Evolutionary conservation across 78 protist genomes (phyloP).

Genomic region (Dictyostelium citrinum): DNA sequence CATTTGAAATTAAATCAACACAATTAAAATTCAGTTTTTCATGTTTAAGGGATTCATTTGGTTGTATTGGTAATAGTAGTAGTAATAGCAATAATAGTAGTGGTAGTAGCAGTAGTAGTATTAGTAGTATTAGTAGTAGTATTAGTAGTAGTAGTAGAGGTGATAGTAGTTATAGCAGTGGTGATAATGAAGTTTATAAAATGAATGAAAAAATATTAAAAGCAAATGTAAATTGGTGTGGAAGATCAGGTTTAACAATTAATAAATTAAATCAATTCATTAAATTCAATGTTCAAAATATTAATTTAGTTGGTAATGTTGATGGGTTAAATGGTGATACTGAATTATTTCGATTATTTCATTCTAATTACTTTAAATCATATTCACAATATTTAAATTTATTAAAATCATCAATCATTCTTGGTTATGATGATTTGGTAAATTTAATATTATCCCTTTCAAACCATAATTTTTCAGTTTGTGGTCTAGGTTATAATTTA

Average conservation of each 20-base stretch:
- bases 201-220: too few species aligned
- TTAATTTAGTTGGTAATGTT: neutral
- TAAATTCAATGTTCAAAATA: too few species aligned
- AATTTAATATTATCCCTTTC: neutral
- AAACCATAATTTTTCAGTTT: too few species aligned
- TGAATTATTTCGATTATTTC: neutral
- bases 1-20: neutral
- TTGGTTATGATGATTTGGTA: neutral
- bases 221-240: neutral
- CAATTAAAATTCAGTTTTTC: neutral
- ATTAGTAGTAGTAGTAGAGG: too few species aligned
- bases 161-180: too few species aligned
- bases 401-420: neutral
- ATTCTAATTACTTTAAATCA: neutral
- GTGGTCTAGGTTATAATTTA: too few species aligned
- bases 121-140: too few species aligned
- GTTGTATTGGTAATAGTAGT: too few species aligned
- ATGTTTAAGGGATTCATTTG: neutral
- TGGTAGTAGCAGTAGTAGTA: too few species aligned
- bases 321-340: neutral
- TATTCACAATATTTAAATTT: neutral
- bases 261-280: neutral
- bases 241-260: neutral
- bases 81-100: too few species aligned
- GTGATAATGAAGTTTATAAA: too few species aligned